Evolutionary conservation across 306 rosid genomes (phyloP).

Genomic region (Mucuna pruriens): DNA sequence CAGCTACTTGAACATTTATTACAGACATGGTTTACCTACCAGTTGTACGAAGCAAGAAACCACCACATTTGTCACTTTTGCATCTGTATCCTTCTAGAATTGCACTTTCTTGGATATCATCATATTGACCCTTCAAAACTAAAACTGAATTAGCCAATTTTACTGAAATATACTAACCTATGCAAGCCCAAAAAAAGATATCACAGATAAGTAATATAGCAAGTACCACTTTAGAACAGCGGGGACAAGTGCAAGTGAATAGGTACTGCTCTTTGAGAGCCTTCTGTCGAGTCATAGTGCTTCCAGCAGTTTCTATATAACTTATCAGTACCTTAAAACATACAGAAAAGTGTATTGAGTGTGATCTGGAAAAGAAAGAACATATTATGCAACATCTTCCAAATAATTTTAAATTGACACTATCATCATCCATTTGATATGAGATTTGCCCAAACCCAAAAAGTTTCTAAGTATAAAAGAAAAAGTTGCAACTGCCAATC

Average conservation of each 20-base stretch:
- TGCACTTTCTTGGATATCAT: constrained; percentile 79
- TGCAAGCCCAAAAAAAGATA: constrained; percentile 19
- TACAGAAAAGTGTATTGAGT: constrained; percentile 36
- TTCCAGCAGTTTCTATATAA: constrained; percentile 90
- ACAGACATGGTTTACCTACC: constrained; percentile 54
- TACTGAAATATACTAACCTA: constrained; percentile 25
- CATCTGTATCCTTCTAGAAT: constrained; percentile 87
- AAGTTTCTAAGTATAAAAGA: background rate
- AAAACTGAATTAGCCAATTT: constrained; percentile 46
- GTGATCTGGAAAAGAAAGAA: constrained; percentile 25
- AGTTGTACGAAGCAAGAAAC: constrained; percentile 76
- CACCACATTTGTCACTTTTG: constrained; percentile 68
- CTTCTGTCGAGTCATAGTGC: constrained; percentile 85
- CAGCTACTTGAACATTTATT: constrained; percentile 20
- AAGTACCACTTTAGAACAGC: constrained; percentile 77
- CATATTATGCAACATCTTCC: constrained; percentile 14
- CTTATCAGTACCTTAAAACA: constrained; percentile 74
- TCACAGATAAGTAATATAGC: constrained; percentile 28
- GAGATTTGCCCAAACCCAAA: constrained; percentile 3
- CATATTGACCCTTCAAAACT: constrained; percentile 68
- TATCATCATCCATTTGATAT: constrained; percentile 27
- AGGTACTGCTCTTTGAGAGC: constrained; percentile 81
- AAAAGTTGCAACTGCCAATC: constrained; percentile 1
- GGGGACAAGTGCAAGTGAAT: constrained; percentile 78
- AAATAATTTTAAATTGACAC: constrained; percentile 16